Conservation (phyloP, 164 flowering plant species). For the Piper betle region DNA sequence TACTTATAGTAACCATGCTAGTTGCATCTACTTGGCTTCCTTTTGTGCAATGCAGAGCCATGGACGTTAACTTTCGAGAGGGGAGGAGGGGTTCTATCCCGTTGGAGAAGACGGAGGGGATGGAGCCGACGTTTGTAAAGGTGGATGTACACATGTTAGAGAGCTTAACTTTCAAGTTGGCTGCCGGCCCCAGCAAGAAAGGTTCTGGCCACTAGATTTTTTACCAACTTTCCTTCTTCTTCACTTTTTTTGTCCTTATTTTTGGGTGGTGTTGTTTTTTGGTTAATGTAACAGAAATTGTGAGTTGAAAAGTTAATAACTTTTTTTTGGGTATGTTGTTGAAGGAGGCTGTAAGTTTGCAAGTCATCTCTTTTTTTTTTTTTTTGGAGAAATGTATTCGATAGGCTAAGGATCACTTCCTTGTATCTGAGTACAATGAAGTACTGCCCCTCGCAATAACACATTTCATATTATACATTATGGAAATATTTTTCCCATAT, state of each 20-base stretch:
- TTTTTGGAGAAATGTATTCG: no score
- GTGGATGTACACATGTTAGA: neutral
- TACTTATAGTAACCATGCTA: neutral
- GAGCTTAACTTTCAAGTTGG: constrained; percentile 21
- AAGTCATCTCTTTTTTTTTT: no score
- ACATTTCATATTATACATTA: no score
- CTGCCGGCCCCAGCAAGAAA: constrained; percentile 47
- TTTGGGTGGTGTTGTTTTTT: neutral
- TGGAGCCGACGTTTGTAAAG: neutral
- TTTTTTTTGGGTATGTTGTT: no score
- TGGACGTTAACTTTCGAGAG: neutral
- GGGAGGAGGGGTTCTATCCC: neutral
- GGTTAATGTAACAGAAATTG: neutral
- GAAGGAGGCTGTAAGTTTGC: no score
- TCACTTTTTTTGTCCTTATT: no score
- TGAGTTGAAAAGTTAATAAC: no score
- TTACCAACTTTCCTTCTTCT: no score
- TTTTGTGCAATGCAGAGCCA: neutral
- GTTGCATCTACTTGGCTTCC: neutral
- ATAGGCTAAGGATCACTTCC: no score
- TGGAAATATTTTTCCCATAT: no score
- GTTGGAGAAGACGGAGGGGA: neutral
- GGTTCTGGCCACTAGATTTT: constrained; percentile 42
- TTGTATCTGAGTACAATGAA: no score
- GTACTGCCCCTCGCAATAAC: no score